These are phyloP conservation scores for Pythium sukuiense DNA, from an alignment of 352 stramenopile genomes.

Conservation along the genomic window DNA sequence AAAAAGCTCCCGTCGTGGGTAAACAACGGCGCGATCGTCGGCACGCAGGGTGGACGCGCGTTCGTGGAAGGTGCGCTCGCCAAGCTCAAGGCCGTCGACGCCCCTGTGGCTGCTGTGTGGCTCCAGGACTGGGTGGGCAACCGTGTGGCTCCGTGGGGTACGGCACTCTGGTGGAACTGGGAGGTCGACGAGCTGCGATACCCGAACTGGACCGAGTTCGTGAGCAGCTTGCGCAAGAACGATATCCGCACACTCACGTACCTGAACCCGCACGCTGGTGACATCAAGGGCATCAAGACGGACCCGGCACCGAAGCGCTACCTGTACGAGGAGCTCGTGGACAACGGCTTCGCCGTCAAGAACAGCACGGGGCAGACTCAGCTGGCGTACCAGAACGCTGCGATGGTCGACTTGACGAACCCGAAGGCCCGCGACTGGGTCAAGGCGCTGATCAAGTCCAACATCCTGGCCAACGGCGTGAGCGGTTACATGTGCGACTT, in stretches of 20 bases:
- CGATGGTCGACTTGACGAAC: slow-evolving; percentile 18
- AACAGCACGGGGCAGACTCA: slow-evolving; percentile 10
- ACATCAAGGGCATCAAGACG: slow-evolving; percentile 22
- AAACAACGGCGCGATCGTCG: slow-evolving; percentile 14
- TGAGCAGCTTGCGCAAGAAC: slow-evolving; percentile 7
- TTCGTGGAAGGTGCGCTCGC: slow-evolving; percentile 16
- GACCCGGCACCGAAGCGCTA: slow-evolving; percentile 16
- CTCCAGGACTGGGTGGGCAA: slow-evolving; percentile 22
- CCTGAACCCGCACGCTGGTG: slow-evolving; percentile 13
- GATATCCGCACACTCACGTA: slow-evolving; percentile 17
- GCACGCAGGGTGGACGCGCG: slow-evolving; percentile 18
- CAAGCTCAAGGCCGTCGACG: slow-evolving; percentile 18
- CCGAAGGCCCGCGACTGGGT: slow-evolving; percentile 18
- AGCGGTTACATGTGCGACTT: slow-evolving; percentile 23
- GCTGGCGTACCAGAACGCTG: slow-evolving; percentile 20
- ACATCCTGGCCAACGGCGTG: slow-evolving; percentile 15
- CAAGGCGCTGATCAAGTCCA: slow-evolving; percentile 22
- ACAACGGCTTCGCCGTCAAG: slow-evolving; percentile 10
- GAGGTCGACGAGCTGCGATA: slow-evolving; percentile 13
- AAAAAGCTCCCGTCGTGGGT: slow-evolving; percentile 11
- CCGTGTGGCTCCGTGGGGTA: slow-evolving; percentile 14
- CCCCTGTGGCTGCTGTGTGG: slow-evolving; percentile 14
- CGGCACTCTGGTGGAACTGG: slow-evolving; percentile 21
- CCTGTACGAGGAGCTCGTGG: slow-evolving; percentile 14
- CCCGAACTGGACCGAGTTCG: slow-evolving; percentile 21